Conservation (phyloP, 179 eudicot genomes). For the Beta lomatogona region DNA sequence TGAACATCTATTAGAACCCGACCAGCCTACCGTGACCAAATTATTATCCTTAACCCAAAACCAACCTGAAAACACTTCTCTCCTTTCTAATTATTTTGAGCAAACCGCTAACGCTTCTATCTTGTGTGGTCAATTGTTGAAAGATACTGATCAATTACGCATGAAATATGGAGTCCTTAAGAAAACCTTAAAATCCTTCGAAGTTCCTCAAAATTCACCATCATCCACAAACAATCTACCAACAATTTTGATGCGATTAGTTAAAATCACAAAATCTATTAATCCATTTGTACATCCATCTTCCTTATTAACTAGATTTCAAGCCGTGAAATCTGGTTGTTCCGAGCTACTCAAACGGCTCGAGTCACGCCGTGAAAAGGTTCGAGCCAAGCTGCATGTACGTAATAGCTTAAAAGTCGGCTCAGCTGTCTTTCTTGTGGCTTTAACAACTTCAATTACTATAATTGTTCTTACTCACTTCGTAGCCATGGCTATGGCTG, state of each 20-base stretch:
- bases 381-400: slow-evolving; percentile 42
- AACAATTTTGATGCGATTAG: slow-evolving; percentile 37
- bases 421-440: slow-evolving; percentile 54
- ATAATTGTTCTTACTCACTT: slow-evolving; percentile 52
- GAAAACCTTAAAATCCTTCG: slow-evolving; percentile 36
- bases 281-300: slow-evolving; percentile 58
- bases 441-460: slow-evolving; percentile 51
- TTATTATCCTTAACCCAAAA: slow-evolving; percentile 34
- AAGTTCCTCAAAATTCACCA: slow-evolving; percentile 16
- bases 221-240: slow-evolving; percentile 25
- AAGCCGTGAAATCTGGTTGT: slow-evolving; percentile 53
- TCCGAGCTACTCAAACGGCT: slow-evolving; percentile 56
- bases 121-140: slow-evolving; percentile 57
- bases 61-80: slow-evolving; percentile 39
- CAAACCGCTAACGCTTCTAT: slow-evolving; percentile 66
- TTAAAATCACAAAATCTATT: slow-evolving; percentile 42
- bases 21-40: slow-evolving; percentile 57
- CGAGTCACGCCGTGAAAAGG: slow-evolving; percentile 58
- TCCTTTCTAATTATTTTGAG: slow-evolving; percentile 59
- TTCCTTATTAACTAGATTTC: slow-evolving; percentile 42
- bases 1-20: slow-evolving; percentile 81
- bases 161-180: slow-evolving; percentile 40
- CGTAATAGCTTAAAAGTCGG: slow-evolving; percentile 45
- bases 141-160: slow-evolving; percentile 59
- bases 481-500: slow-evolving; percentile 54